Evolutionary conservation across 306 rosid genomes (phyloP), one percentile per base, ranked within the genome.

Genomic region (Casuarina glauca): DNA sequence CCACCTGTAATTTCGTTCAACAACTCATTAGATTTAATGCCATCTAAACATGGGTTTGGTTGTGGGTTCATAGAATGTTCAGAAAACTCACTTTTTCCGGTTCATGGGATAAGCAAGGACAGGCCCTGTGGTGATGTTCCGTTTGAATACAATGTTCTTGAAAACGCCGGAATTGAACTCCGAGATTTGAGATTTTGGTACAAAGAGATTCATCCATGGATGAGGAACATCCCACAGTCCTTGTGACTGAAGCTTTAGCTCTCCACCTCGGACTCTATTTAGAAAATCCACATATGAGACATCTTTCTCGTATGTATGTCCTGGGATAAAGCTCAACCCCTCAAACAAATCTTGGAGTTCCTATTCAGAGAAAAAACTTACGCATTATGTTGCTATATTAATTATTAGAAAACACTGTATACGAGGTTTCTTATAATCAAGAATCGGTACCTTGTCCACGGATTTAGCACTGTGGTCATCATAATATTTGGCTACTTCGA

Each of bases 181-280:
- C 6, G 79, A 52, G 62, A 94, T 87, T 10, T 80, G 80, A 48
- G 91, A 85, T 79, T 89, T 89, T 3, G 98, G 97, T 44, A 94
- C 70, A 57, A 92, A 94, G 70, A 94, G 81, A 75, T 94, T 94
- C 46, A 92, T 80, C 97, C 97, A 94, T 4, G 98, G 98, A 82
- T 94, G 98, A 78, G 96, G 98, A 79, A 92, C 93, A 19, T 92
- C 89, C 98, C 98, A 94, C 3, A 86, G 63, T 72, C 98, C 97
- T 82, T 90, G 89, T 60, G 92, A 87, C 36, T 86, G 86, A 84
- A 94, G 94, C 81, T 85, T 83, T 62, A 89, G 71, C 83, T 94
- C 98, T 68, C 95, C 97, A 48, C 83, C 73, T 68, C 91, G 81
- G 43, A 92, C 97, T 86, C 98, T 82, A 79, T 90, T 88, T 57